Evolutionary conservation across 1,139 yeast genomes (phyloP), one percentile per base, ranked within the genome.

Genomic region (Sugiyamaella pinicola): DNA sequence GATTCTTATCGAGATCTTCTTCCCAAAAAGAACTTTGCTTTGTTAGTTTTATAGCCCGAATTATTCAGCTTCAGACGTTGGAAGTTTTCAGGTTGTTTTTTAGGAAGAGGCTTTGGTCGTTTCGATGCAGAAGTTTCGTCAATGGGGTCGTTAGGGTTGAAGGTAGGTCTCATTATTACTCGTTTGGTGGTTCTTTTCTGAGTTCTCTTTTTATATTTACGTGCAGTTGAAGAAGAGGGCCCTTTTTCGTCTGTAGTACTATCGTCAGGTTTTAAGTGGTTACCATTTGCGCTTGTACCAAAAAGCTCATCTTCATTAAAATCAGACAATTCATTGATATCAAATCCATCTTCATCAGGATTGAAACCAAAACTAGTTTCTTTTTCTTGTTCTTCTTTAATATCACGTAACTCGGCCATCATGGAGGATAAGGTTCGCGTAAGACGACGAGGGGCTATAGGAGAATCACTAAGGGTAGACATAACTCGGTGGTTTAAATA

Each of bases 161-260:
- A 64, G 9, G 75, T 63, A 0, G 84, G 81, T 55, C 76, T 78
- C 67, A 84, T 76, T 55, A 78, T 80, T 65, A 80, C 82, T 54
- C 85, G 74, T 58, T 85, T 73, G 0, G 89, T 83, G 2, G 83
- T 79, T 63, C 91, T 72, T 70, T 84, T 85, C 49, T 80, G 85
- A 71, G 69, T 74, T 68, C 73, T 73, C 54, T 72, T 71, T 62
- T 68, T 72, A 54, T 60, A 62, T 43, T 53, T 51, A 5, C 44
- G 51, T 4, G 13, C 39, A 10, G 42, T 29, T 15, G 21, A 40
- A 15, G 22, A 18, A 4, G 29, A 13, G n/a, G n/a, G n/a, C 13
- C 44, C 34, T 10, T 29, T 4, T 13, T 21, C 41, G n/a, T 34
- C 28, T 24, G 31, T 22, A n/a, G 21, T 10, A 28, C 33, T 17